Conservation (phyloP, 345 rosid species). For the Euphorbia pulcherrima region DNA sequence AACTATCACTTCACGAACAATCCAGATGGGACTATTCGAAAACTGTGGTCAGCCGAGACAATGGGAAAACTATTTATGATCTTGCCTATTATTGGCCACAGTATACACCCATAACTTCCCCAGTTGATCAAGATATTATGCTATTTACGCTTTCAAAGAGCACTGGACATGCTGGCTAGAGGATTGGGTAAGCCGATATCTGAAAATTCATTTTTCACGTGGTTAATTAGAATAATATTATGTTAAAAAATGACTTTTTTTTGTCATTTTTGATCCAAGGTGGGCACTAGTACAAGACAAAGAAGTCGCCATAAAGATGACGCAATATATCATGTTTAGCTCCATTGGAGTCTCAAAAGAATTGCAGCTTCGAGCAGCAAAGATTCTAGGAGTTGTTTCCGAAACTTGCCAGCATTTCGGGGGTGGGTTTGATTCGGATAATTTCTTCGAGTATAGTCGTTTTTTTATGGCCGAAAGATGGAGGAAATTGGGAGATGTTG, state of each 20-base stretch:
- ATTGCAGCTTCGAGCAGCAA: slow-evolving; percentile 75
- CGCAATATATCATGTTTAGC: slow-evolving; percentile 45
- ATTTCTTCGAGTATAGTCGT: slow-evolving; percentile 52
- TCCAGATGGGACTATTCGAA: too few relatives aligned
- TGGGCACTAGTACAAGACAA: slow-evolving; percentile 80
- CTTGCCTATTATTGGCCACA: slow-evolving; percentile 94
- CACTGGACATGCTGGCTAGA: slow-evolving; percentile 92
- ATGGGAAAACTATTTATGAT: too few relatives aligned
- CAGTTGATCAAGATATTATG: slow-evolving; percentile 70
- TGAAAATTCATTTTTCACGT: neutral
- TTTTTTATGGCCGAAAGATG: slow-evolving; percentile 56
- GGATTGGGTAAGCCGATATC: slow-evolving; percentile 60
- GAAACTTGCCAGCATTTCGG: slow-evolving; percentile 30
- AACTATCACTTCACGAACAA: too few relatives aligned
- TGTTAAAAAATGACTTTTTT: neutral
- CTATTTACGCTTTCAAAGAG: slow-evolving; percentile 84
- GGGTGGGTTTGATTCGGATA: slow-evolving; percentile 26
- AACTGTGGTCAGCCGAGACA: too few relatives aligned
- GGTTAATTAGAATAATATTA: too few relatives aligned
- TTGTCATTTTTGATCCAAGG: slow-evolving; percentile 24
- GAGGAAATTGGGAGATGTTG: slow-evolving; percentile 50
- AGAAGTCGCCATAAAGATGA: slow-evolving; percentile 64
- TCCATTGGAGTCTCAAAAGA: slow-evolving; percentile 86
- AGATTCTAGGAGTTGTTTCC: slow-evolving; percentile 45
- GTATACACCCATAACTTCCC: slow-evolving; percentile 57